phyloP scores from a whole-genome alignment of 176 grass and related monocot species.

The Carex myosuroides region DNA sequence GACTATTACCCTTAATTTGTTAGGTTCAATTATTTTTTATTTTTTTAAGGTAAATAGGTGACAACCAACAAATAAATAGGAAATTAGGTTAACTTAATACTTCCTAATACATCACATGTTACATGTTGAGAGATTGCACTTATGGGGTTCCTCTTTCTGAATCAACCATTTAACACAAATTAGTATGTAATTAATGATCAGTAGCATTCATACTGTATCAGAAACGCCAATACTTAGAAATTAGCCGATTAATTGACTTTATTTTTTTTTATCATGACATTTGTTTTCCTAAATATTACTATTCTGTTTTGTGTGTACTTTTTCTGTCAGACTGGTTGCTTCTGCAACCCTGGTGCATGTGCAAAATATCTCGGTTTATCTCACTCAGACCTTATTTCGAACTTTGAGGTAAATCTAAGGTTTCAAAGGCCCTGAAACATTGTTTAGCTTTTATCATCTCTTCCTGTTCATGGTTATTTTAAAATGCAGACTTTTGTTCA shows the following conservation, averaged over 20 bases:
- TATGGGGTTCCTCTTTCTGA: not conserved
- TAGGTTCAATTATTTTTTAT: not conserved
- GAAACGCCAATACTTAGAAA: not conserved
- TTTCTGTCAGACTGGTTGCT: constrained; percentile 80
- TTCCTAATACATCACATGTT: not conserved
- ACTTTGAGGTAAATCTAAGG: constrained; percentile 66
- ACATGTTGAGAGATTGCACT: not conserved
- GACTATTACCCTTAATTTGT: not conserved
- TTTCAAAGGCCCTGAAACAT: not conserved
- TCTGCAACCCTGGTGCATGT: constrained; percentile 94
- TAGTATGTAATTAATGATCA: not conserved
- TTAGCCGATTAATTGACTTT: not conserved
- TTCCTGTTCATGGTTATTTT: constrained; percentile 8
- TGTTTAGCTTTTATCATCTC: constrained; percentile 11
- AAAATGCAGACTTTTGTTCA: constrained; percentile 21
- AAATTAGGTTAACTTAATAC: not conserved
- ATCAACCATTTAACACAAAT: not conserved
- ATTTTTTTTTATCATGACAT: not conserved
- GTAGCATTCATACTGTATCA: not conserved
- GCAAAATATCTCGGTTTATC: constrained; percentile 85
- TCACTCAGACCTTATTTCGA: constrained; percentile 80
- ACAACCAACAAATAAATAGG: not conserved
- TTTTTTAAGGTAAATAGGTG: not conserved
- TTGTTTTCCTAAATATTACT: not conserved
- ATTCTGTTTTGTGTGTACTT: not conserved